Evolutionary conservation across 192 early-diverging fungal species (phyloP), one percentile per base, ranked within the genome.

Genomic region (Podila verticillata): DNA sequence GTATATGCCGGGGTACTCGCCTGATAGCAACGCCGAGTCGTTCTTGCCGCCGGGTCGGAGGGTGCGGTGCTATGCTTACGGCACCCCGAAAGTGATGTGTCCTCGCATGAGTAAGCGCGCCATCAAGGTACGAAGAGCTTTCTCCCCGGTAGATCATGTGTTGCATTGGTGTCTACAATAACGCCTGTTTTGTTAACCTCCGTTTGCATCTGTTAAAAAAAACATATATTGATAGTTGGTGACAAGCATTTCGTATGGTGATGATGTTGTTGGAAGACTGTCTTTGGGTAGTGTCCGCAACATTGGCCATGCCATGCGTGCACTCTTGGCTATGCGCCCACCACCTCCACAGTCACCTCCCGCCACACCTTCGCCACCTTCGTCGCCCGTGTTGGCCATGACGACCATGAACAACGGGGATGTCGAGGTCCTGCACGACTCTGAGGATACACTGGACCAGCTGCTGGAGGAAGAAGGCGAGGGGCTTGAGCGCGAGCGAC

Each of bases 21-120:
- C 70, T 13, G 44, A 49, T 12, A 57, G 49, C 13, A 58, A 56
- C 31, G 57, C 59, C 0, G 75, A 72, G 29, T 66, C 70, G 26
- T 80, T 72, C 61, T 61, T 88, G 28, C 87, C 87, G 47, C 70
- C 82, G 15, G 83, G 83, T 57, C 68, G 84, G 1, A 73, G 80
- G 29, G 81, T 88, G 29, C 73, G 84, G 13, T 78, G 79, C 29
- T 86, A 83, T 78, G 83, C 81, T 0, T 86, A 85, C 57, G 86
- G 82, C 0, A 49, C 81, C 9, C 86, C 86, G 19, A 84, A 82
- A 24, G 80, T 84, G 10, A 85, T 85, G 84, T 81, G 79, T 47
- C 72, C 80, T 15, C 70, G 72, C 15, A 65, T 87, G 57, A 84
- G 82, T 58, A 80, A 81, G 59, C 84, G 82, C 3, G 57, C 73